Conservation (phyloP, 306 rosid species). For the Morella rubra region DNA sequence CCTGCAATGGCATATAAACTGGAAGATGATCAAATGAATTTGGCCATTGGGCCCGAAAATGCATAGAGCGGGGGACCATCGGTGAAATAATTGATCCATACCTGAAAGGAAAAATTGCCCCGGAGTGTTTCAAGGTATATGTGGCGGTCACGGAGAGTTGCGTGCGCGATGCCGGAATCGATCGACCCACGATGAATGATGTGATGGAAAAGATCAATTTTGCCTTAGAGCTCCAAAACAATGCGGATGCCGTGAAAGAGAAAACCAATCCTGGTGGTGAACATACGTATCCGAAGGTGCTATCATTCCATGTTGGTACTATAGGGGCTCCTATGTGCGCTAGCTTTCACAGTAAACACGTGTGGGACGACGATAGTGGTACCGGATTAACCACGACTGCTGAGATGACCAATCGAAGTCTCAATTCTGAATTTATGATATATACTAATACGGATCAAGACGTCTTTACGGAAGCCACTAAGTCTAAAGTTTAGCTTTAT, state of each 20-base stretch:
- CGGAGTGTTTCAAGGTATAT: constrained; percentile 39
- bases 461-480: background rate
- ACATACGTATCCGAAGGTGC: background rate
- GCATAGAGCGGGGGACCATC: constrained; percentile 20
- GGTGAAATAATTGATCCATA: constrained; percentile 37
- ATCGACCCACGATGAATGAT: constrained; percentile 68
- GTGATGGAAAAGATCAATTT: constrained; percentile 53
- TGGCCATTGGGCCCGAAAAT: constrained; percentile 22
- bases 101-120: constrained; percentile 26
- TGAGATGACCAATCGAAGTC: background rate
- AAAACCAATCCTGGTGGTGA: background rate
- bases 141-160: constrained; percentile 46
- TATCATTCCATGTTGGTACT: background rate
- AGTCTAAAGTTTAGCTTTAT: background rate
- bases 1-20: background rate
- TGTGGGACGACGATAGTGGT: background rate
- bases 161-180: constrained; percentile 44
- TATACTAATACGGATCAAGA: background rate
- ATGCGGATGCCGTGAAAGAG: constrained; percentile 18
- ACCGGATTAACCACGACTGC: background rate
- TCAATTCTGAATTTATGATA: too few species aligned
- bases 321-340: background rate
- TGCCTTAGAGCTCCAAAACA: constrained; percentile 56
- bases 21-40: background rate
- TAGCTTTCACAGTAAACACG: background rate